Conservation (phyloP, 169 alveolate genomes). For the Plasmodium vivax region DNA sequence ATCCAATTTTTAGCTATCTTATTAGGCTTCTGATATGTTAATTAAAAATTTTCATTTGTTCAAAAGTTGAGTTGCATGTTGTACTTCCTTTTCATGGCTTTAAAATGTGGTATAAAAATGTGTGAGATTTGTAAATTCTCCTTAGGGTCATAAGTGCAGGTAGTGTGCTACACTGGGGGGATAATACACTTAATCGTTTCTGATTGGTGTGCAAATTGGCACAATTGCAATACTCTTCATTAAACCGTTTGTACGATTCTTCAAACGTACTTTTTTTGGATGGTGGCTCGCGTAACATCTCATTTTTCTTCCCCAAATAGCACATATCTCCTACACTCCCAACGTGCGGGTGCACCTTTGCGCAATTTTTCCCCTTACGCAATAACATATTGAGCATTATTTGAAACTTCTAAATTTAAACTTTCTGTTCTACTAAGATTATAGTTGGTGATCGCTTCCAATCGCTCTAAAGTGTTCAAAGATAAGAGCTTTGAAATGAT, state of each 20-base stretch:
- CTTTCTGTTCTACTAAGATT: constrained; percentile 3
- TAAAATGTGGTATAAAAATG: not conserved
- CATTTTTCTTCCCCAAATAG: not conserved
- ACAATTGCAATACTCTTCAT: not conserved
- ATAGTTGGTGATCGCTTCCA: constrained; percentile 41
- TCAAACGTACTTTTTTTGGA: not conserved
- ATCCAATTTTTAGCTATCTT: not conserved
- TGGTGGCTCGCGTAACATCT: not conserved
- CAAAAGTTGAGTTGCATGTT: not conserved
- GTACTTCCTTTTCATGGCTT: not conserved
- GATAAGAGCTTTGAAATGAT: constrained; percentile 51
- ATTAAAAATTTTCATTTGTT: not conserved
- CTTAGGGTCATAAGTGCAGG: not conserved
- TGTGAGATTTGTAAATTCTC: not conserved
- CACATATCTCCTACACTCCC: not conserved
- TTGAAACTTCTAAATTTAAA: not conserved
- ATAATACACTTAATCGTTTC: not conserved
- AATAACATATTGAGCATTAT: not conserved
- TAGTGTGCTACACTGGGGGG: not conserved
- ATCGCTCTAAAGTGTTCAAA: constrained; percentile 36
- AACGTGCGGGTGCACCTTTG: not conserved
- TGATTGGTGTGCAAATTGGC: not conserved
- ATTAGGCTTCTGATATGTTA: not conserved
- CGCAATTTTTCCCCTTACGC: not conserved
- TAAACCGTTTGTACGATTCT: not conserved